Conservation (phyloP, 169 alveolate species). For the Eimeria acervulina region DNA sequence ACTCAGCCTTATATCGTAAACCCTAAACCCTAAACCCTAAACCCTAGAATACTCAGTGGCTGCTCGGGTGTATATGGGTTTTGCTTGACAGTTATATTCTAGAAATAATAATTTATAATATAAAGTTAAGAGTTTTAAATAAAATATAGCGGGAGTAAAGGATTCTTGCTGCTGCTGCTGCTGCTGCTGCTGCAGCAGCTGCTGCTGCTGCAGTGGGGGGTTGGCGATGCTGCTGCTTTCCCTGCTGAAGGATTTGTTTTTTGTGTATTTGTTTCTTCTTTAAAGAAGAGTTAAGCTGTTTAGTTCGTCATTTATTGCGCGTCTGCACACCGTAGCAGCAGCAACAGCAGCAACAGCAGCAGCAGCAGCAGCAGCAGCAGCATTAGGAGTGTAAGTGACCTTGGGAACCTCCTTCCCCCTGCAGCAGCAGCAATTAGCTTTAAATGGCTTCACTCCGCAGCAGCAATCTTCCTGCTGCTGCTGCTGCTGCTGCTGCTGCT, state of each 20-base stretch:
- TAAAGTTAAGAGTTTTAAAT: not conserved
- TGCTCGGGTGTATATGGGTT: not conserved
- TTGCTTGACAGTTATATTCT: not conserved
- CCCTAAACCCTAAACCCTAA: too few relatives aligned
- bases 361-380: constrained; percentile 12
- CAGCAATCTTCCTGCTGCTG: too few relatives aligned
- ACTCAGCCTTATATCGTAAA: too few relatives aligned
- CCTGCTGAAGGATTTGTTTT: not conserved
- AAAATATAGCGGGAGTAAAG: not conserved
- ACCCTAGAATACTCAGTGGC: too few relatives aligned
- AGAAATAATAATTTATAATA: too few relatives aligned
- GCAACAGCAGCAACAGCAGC: not conserved
- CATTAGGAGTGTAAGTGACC: not conserved
- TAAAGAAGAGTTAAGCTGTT: not conserved
- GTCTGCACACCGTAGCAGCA: not conserved
- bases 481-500: not conserved
- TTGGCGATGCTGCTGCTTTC: not conserved
- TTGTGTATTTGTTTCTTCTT: not conserved
- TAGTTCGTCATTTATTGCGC: not conserved
- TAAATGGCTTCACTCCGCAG: too few relatives aligned
- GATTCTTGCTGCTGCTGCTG: not conserved
- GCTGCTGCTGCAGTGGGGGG: not conserved
- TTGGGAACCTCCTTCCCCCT: too few relatives aligned
- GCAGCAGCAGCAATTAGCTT: too few relatives aligned
- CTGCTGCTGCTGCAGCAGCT: not conserved